Percentiles rank a stretch among this genome's conserved stretches.
Evolutionary conservation across 2,329 filamentous ascomycete genomes (phyloP).

Genomic region (Colletotrichum coccodes): DNA sequence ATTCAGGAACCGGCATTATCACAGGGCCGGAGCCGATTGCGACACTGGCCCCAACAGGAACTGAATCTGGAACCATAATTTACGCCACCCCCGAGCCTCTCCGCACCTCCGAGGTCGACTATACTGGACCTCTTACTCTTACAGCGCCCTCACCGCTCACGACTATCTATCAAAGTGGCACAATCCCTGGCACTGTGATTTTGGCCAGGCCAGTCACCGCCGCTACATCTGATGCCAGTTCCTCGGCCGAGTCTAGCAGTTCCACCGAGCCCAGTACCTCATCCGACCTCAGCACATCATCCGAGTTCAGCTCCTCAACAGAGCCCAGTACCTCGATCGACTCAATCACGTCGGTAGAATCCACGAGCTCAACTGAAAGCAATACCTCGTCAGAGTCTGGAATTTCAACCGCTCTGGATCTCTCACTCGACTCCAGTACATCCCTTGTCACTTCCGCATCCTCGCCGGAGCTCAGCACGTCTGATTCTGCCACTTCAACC

Average conservation of each 20-base stretch:
- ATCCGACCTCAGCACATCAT: not conserved
- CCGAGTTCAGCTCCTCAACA: not conserved
- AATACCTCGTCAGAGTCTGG: not conserved
- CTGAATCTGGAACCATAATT: constrained; percentile 19
- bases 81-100: constrained; percentile 14
- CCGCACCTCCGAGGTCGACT: constrained; percentile 12
- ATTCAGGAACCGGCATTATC: constrained; percentile 3
- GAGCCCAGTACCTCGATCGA: not conserved
- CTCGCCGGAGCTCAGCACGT: not conserved
- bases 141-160: not conserved
- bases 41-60: not conserved
- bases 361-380: too few relatives aligned
- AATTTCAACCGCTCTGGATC: not conserved
- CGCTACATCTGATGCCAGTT: constrained; percentile 1
- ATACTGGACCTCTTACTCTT: constrained; percentile 1
- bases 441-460: too few relatives aligned
- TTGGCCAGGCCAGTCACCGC: constrained; percentile 5
- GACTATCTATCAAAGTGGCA: constrained; percentile 1
- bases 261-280: not conserved
- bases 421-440: not conserved
- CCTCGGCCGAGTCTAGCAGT: not conserved
- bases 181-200: constrained; percentile 15
- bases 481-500: not conserved
- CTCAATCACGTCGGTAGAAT: not conserved
- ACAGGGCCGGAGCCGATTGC: constrained; percentile 1